Percentiles rank a stretch among this genome's conserved stretches.
Evolutionary conservation across 1,284 basidiomycete species (phyloP).

Genomic region (Tremellales sp.): DNA sequence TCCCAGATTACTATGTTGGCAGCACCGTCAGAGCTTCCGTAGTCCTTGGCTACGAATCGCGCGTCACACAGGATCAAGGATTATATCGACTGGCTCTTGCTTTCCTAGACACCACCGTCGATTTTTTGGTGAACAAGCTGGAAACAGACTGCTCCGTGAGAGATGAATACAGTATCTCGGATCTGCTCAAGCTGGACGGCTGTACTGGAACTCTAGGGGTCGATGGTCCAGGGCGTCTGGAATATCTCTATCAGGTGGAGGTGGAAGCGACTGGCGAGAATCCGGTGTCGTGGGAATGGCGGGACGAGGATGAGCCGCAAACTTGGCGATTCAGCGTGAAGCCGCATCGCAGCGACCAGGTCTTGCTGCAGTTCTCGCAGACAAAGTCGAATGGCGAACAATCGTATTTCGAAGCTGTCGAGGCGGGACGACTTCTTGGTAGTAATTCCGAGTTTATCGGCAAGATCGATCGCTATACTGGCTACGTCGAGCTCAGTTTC

Average conservation of each 20-base stretch:
- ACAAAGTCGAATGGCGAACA: neutral
- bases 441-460: constrained; percentile 9
- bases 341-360: constrained; percentile 3
- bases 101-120: constrained; percentile 12
- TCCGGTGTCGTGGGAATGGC: constrained; percentile 16
- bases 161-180: constrained; percentile 6
- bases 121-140: constrained; percentile 11
- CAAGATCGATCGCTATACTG: constrained; percentile 12
- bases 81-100: constrained; percentile 18
- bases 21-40: constrained; percentile 14
- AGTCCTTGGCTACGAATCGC: constrained; percentile 22
- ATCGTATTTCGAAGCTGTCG: constrained; percentile 5
- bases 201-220: constrained; percentile 20
- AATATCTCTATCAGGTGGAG: constrained; percentile 2
- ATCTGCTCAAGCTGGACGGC: constrained; percentile 20
- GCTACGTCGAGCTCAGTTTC: constrained; percentile 16
- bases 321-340: constrained; percentile 19
- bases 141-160: neutral
- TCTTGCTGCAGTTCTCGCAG: neutral
- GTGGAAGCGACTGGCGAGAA: neutral
- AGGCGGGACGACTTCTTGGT: constrained; percentile 5
- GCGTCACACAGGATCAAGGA: constrained; percentile 24
- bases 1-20: constrained; percentile 24
- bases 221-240: constrained; percentile 4
- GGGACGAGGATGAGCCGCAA: constrained; percentile 21